Conservation (phyloP, 2,329 filamentous ascomycete genomes). For the Fusarium buharicum region DNA sequence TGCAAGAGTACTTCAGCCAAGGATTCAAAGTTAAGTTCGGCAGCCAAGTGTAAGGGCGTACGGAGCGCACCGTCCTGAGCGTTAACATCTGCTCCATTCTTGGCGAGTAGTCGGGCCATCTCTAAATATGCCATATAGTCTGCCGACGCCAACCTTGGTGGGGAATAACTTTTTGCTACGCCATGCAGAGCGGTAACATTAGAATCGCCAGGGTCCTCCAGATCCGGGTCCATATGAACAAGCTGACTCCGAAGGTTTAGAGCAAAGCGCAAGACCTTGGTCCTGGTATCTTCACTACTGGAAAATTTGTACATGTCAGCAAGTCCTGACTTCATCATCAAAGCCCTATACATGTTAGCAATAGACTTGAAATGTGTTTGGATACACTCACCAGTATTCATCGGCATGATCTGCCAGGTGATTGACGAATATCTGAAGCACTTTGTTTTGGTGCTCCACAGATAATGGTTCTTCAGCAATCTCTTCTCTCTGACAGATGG, state of each 20-base stretch:
- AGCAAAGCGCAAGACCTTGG: constrained; percentile 22
- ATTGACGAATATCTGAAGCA: constrained; percentile 29
- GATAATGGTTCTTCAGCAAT: background rate
- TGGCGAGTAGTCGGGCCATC: constrained; percentile 23
- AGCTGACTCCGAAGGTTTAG: constrained; percentile 24
- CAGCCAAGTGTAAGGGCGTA: constrained; percentile 33
- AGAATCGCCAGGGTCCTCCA: background rate
- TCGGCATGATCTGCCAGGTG: constrained; percentile 30
- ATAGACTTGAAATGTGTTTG: background rate
- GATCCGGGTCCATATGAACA: background rate
- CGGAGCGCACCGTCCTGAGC: constrained; percentile 14
- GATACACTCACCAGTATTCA: constrained; percentile 33
- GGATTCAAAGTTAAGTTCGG: background rate
- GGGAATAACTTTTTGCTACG: constrained; percentile 5
- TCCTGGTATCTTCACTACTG: background rate
- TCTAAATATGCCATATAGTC: background rate
- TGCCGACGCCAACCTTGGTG: background rate
- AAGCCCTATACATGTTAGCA: constrained; percentile 32
- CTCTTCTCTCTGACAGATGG: constrained; percentile 25
- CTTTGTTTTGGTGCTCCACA: constrained; percentile 8
- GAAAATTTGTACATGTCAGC: background rate
- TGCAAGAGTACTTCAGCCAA: constrained; percentile 25
- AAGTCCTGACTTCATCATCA: constrained; percentile 25
- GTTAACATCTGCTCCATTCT: constrained; percentile 33
- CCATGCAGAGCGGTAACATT: constrained; percentile 26